Percentiles rank a stretch among this genome's conserved stretches.
These are phyloP conservation scores for Polygonum aviculare DNA, from an alignment of 148 eudicot species.

Conservation along the genomic window DNA sequence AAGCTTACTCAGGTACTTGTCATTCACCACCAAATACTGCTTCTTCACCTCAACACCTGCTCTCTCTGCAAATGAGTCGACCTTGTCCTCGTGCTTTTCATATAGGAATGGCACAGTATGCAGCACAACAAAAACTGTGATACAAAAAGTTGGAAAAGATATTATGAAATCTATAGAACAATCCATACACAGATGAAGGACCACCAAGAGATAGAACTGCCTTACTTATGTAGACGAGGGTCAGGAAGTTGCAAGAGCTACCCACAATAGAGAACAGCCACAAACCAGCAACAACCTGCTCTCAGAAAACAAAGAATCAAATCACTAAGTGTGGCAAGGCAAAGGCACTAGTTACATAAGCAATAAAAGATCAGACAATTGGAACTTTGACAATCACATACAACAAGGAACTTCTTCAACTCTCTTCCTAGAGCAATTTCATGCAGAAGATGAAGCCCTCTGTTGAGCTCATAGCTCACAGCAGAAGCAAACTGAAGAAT, in stretches of 20 bases:
- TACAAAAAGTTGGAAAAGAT: not conserved
- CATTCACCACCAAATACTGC: conserved; percentile 72
- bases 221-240: conserved; percentile 83
- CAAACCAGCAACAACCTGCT: conserved; percentile 75
- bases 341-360: not conserved
- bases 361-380: not conserved
- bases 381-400: conserved; percentile 20
- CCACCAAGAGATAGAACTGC: not conserved
- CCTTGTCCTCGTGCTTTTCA: conserved; percentile 77
- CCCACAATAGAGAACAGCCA: conserved; percentile 75
- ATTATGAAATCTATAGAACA: not conserved
- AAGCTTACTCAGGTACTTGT: conserved; percentile 45
- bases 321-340: not conserved
- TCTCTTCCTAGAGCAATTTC: conserved; percentile 51
- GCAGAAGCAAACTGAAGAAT: conserved; percentile 32
- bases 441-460: conserved; percentile 32
- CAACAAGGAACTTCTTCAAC: conserved; percentile 50
- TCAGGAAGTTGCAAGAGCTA: conserved; percentile 63
- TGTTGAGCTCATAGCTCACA: conserved; percentile 35
- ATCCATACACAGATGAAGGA: not conserved
- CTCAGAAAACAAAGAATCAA: not conserved
- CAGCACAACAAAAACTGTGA: conserved; percentile 59
- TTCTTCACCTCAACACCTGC: conserved; percentile 64
- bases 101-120: conserved; percentile 76
- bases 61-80: conserved; percentile 75